These are phyloP conservation scores for Agapanthus africanus DNA, from an alignment of 106 monocot genomes.

Conservation along the genomic window DNA sequence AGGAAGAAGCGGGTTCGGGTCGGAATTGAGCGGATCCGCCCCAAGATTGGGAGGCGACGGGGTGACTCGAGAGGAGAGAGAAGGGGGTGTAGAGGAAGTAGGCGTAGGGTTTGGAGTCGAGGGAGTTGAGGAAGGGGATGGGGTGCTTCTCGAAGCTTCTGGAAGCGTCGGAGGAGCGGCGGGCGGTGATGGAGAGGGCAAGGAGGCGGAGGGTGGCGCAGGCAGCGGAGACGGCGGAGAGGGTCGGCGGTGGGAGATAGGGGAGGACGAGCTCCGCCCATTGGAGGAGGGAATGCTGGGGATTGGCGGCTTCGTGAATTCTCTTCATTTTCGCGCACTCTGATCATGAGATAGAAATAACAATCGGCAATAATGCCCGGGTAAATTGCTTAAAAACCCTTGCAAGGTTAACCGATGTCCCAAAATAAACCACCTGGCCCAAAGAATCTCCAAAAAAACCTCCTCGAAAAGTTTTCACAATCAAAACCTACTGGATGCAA, in stretches of 20 bases:
- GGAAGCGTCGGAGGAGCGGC: slow-evolving; percentile 46
- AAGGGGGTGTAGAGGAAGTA: slow-evolving; percentile 36
- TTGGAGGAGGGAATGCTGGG: too few species aligned
- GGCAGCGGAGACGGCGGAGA: slow-evolving; percentile 36
- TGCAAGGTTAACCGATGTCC: too few species aligned
- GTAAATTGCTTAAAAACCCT: too few species aligned
- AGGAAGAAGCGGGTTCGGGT: slow-evolving; percentile 2
- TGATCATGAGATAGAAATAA: too few species aligned
- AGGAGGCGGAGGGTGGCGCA: slow-evolving; percentile 23
- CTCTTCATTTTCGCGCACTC: slow-evolving; percentile 9
- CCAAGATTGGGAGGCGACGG: slow-evolving; percentile 17
- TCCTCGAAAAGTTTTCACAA: too few species aligned
- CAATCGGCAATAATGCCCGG: too few species aligned
- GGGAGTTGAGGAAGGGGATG: slow-evolving; percentile 48
- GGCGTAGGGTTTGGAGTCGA: slow-evolving; percentile 29
- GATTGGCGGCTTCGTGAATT: not conserved
- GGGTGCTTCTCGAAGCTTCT: slow-evolving; percentile 42
- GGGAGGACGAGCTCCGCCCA: slow-evolving; percentile 46
- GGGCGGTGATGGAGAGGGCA: slow-evolving; percentile 22
- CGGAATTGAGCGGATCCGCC: slow-evolving; percentile 1
- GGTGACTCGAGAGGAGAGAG: slow-evolving; percentile 8
- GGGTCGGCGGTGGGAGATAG: slow-evolving; percentile 31
- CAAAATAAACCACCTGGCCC: too few species aligned
- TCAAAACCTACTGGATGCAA: too few species aligned
- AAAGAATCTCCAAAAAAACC: too few species aligned